A percentile compares a stretch with the other conserved stretches of the same genome.
phyloP scores from a whole-genome alignment of 306 rosid species.

The Senna tora region DNA sequence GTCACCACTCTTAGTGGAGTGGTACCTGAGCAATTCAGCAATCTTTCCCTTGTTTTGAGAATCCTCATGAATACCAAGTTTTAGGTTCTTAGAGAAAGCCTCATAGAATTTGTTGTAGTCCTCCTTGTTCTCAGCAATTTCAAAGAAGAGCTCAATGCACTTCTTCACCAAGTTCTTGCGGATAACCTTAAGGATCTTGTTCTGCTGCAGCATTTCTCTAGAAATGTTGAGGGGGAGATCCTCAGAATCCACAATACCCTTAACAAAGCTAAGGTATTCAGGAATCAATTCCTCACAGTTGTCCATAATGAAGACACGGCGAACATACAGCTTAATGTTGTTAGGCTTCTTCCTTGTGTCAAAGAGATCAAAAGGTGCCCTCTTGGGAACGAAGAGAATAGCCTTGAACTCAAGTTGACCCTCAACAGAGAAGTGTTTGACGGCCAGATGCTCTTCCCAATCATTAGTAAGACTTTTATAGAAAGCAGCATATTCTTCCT shows the following conservation, averaged over 20 bases:
- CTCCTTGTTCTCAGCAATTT: conserved; percentile 95
- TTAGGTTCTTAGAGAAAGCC: conserved; percentile 89
- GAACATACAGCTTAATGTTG: conserved; percentile 85
- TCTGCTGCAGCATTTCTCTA: conserved; percentile 87
- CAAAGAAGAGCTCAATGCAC: conserved; percentile 83
- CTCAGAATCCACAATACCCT: conserved; percentile 97
- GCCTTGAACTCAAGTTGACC: conserved; percentile 97
- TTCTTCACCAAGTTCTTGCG: conserved; percentile 90
- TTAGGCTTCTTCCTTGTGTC: conserved; percentile 96
- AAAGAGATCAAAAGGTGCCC: conserved; percentile 93
- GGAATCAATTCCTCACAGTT: conserved; percentile 97
- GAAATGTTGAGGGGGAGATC: conserved; percentile 94
- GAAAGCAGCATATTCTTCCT: conserved; percentile 92
- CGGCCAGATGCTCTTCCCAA: conserved; percentile 93
- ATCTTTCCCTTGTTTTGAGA: conserved; percentile 78
- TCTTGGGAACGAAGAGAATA: conserved; percentile 85
- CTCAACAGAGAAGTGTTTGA: conserved; percentile 97
- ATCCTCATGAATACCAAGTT: conserved; percentile 88
- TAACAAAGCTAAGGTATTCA: conserved; percentile 78
- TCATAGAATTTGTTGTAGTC: conserved; percentile 90
- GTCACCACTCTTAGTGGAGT: conserved; percentile 90
- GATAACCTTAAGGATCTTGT: conserved; percentile 89
- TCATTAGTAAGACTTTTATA: conserved; percentile 93
- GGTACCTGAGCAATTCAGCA: conserved; percentile 85
- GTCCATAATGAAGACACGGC: conserved; percentile 95